A percentile compares a stretch with the other conserved stretches of the same genome.
Evolutionary conservation across 805 yeast genomes (phyloP).

Genomic region (Sugiyamaella floridensis): DNA sequence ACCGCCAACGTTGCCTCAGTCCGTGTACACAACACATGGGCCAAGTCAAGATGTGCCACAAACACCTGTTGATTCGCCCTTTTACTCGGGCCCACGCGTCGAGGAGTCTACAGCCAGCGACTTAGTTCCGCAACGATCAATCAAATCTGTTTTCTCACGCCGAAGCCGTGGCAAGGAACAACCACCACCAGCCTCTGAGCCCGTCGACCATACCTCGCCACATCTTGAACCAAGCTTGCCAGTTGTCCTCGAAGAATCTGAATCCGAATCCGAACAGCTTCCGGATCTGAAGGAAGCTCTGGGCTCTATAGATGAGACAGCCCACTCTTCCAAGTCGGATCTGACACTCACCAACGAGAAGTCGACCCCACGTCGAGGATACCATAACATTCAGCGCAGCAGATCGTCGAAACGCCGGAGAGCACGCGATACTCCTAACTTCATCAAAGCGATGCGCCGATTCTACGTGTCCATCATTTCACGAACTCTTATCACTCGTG

Average conservation of each 20-base stretch:
- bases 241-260: conserved; percentile 4
- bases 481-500: conserved; percentile 26
- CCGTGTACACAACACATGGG: neutral
- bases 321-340: neutral
- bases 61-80: neutral
- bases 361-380: neutral
- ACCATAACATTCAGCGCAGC: neutral
- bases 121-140: neutral
- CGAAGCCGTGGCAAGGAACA: neutral
- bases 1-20: neutral
- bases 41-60: neutral
- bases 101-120: neutral
- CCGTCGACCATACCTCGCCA: neutral
- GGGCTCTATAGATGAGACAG: conserved; percentile 7
- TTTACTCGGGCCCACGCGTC: neutral
- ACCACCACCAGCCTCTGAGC: neutral
- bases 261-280: conserved; percentile 7
- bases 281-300: conserved; percentile 15
- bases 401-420: neutral
- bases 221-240: conserved; percentile 1
- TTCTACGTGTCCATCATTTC: conserved; percentile 17
- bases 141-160: conserved; percentile 1
- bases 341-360: conserved; percentile 9
- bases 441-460: conserved; percentile 8
- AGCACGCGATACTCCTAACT: conserved; percentile 3